Conservation (phyloP, 208 protist species). For the Crithidia expoeki region DNA sequence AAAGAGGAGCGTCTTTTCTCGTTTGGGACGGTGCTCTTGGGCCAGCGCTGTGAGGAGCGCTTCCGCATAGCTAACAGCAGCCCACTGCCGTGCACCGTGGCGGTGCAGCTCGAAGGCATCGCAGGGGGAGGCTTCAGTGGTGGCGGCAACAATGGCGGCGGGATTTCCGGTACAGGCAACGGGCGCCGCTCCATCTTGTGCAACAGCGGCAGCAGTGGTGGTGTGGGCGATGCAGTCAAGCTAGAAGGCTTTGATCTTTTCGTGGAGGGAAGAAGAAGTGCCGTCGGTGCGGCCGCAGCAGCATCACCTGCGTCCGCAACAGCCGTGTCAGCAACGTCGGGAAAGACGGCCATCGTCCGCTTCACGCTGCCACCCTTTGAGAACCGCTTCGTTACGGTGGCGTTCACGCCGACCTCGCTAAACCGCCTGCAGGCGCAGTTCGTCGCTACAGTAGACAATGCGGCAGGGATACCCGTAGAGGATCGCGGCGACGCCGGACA, state of each 20-base stretch:
- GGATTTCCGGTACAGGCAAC: constrained; percentile 23
- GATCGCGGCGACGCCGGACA: constrained; percentile 26
- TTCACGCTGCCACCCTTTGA: constrained; percentile 95
- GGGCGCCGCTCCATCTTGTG: constrained; percentile 7
- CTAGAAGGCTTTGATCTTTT: constrained; percentile 70
- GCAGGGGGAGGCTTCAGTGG: constrained; percentile 5
- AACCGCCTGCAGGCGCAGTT: constrained; percentile 85
- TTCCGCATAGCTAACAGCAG: constrained; percentile 96
- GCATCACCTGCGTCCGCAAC: too few species aligned
- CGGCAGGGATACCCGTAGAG: constrained; percentile 43
- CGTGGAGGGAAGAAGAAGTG: constrained; percentile 35
- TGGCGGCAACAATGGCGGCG: constrained; percentile 22
- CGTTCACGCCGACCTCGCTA: constrained; percentile 88
- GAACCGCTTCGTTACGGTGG: constrained; percentile 94
- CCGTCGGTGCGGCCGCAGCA: neutral
- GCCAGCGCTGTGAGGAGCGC: constrained; percentile 83
- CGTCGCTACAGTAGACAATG: constrained; percentile 90
- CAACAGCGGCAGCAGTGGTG: constrained; percentile 6
- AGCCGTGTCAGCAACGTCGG: neutral
- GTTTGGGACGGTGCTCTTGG: constrained; percentile 92
- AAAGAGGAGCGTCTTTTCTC: constrained; percentile 92
- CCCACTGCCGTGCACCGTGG: constrained; percentile 90
- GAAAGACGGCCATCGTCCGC: constrained; percentile 9
- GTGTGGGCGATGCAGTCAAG: neutral
- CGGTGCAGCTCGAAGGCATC: constrained; percentile 53